These are phyloP conservation scores for Candida insectalens DNA, from an alignment of 805 yeast species.

Conservation along the genomic window DNA sequence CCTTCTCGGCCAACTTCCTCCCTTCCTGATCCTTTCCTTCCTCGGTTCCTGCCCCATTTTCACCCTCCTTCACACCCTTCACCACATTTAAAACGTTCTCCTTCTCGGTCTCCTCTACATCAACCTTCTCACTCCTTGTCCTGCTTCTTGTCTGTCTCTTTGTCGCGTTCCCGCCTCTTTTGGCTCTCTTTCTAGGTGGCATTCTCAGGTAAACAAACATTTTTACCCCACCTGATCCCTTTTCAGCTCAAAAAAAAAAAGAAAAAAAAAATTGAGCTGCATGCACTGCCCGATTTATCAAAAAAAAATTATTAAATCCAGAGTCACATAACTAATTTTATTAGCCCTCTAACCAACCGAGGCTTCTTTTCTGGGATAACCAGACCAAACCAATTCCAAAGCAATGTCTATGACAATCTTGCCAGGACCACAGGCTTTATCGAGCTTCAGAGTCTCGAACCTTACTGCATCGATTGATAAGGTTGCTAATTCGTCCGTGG, in stretches of 20 bases:
- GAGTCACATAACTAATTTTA: not conserved
- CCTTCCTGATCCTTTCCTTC: conserved; percentile 19
- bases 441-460: conserved; percentile 73
- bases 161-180: not conserved
- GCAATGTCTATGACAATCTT: conserved; percentile 35
- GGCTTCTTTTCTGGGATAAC: too few relatives aligned
- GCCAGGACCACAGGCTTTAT: conserved; percentile 87
- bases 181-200: not conserved
- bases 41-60: conserved; percentile 5
- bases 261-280: not conserved
- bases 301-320: not conserved
- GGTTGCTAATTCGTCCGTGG: conserved; percentile 56
- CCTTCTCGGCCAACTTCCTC: conserved; percentile 1
- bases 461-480: conserved; percentile 65
- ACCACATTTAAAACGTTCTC: conserved; percentile 12
- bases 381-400: too few relatives aligned
- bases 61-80: conserved; percentile 6
- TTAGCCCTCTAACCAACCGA: not conserved
- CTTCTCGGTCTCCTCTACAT: conserved; percentile 1
- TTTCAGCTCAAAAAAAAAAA: not conserved
- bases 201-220: not conserved
- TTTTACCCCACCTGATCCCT: not conserved
- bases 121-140: conserved; percentile 2
- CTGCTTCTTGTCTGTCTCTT: not conserved
- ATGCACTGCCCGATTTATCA: not conserved